Evolutionary conservation across 305 asterid genomes (phyloP), one percentile per base, ranked within the genome.

Genomic region (Plantago rigida): DNA sequence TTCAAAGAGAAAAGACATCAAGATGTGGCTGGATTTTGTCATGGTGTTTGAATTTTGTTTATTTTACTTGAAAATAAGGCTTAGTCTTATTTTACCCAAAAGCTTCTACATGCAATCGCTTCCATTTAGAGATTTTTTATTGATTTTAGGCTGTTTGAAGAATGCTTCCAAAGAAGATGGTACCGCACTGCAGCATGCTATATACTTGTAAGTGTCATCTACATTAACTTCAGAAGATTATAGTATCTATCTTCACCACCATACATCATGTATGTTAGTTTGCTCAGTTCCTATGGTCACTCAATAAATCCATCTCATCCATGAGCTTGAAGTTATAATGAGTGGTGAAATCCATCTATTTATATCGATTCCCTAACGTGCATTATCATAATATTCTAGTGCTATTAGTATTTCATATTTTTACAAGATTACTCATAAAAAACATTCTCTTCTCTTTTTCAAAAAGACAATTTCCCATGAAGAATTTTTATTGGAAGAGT

Each of bases 161-260:
- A 83, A 75, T 83, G 90, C 73, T 82, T 79, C 75, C 87, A 81
- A 58, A 74, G 67, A 60, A 78, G 90, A 70, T 83, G 90, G 90
- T 81, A 83, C 69, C 83, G 84, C 62, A 83, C 90, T 69, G 90
- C 87, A 55, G 90, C 85, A 48, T 78, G 90, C 83, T 83, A 83
- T 71, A 83, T 83, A 71, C 83, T 81, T 60, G 87, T 83, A 71
- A 77, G 87, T 73, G 54, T 59, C 62, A 9, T 66, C 51, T 29
- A 9, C 60, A 59, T 47, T 65, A 39, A 14, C 45, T 26, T 42
- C 5, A 22, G 51, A 62, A 56, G 36, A 53, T 59, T 64, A 49
- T 52, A 22, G 41, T 14, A 53, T 15, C 26, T 3, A 24, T 11
- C 41, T 53, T 53, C 34, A 39, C 42, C 12, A 53, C 59, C 29